Percentiles rank a stretch among this genome's conserved stretches.
These are phyloP conservation scores for Lentinula boryana DNA, from an alignment of 768 basidiomycete genomes.

Conservation along the genomic window DNA sequence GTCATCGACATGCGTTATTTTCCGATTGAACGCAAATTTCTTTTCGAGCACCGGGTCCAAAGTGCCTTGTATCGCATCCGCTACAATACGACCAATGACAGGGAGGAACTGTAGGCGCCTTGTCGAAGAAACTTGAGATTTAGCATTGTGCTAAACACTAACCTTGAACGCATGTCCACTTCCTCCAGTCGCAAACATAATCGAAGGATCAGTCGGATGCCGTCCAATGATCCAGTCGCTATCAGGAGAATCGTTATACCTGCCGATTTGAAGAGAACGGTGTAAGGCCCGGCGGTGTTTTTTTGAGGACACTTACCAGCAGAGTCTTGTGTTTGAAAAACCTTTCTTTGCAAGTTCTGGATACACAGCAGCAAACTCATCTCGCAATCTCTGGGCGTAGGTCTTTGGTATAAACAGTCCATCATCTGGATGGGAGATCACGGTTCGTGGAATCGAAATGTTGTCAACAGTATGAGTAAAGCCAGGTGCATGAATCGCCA, in stretches of 20 bases:
- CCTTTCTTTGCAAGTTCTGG: conserved; percentile 74
- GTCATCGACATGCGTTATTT: conserved; percentile 21
- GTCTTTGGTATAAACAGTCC: conserved; percentile 64
- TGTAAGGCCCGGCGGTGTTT: not conserved
- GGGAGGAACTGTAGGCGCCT: conserved; percentile 70
- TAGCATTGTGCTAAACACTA: not conserved
- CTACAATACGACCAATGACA: conserved; percentile 71
- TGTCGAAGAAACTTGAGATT: not conserved
- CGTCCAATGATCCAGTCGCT: conserved; percentile 87
- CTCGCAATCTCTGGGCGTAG: conserved; percentile 44
- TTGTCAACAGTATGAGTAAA: conserved; percentile 44
- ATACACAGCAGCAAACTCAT: conserved; percentile 51
- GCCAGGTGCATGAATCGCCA: conserved; percentile 73
- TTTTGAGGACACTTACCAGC: conserved; percentile 58
- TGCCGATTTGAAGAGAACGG: conserved; percentile 19
- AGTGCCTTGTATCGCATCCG: conserved; percentile 61
- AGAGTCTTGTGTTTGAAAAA: conserved; percentile 70
- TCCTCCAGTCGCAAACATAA: conserved; percentile 83
- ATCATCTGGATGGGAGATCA: conserved; percentile 48
- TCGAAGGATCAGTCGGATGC: conserved; percentile 45
- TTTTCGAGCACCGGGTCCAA: conserved; percentile 42
- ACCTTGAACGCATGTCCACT: conserved; percentile 90
- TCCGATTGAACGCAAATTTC: conserved; percentile 63
- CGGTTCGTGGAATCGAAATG: conserved; percentile 76
- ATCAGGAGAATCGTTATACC: conserved; percentile 88